Evolutionary conservation across 75 land plant species (phyloP), one percentile per base, ranked within the genome.

Genomic region (Sequoia sempervirens): DNA sequence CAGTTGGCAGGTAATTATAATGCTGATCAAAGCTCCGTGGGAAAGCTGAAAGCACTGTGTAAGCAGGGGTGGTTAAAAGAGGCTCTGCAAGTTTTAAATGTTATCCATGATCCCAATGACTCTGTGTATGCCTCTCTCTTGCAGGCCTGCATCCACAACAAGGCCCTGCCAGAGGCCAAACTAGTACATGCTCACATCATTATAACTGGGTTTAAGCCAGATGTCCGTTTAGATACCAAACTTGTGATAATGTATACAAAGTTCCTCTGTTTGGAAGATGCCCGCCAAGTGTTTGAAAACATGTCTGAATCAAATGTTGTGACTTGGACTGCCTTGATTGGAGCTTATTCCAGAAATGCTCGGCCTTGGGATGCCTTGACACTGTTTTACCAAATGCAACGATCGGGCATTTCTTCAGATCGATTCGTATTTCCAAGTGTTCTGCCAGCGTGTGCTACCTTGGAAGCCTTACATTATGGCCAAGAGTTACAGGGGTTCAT

Each of bases 311-410:
- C 38, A 15, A 58, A 89, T 81, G 81, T 84, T 12, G 52, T 87
- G n/a, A 87, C 90, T 1, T 92, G 93, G 91, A 90, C 86, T 75
- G 74, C 86, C 26, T 18, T 91, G 69, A 90, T 91, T 52, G 69
- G 86, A 72, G 90, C 83, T 2, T 85, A 50, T 50, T 85, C 79
- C 82, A 82, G 66, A 10, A 87, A 88, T 86, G 84, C 86, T 28
- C 66, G 74, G 30, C 18, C 50, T 14, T 28, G 52, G 14, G 86
- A 87, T 66, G 87, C 92, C 32, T 84, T 89, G 28, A 58, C 34
- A 50, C 53, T 50, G 53, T 50, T 50, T 50, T 13, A 50, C 53
- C 53, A 50, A 50, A 50, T 50, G 53, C 13, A 40, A 46, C 54
- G 87, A 86, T n/a, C 37, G 47, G 84, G 80, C 0, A 36, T 85